A percentile compares a stretch with the other conserved stretches of the same genome.
Evolutionary conservation across 2,329 filamentous ascomycete species (phyloP).

Genomic region (Calonectria henricotiae): DNA sequence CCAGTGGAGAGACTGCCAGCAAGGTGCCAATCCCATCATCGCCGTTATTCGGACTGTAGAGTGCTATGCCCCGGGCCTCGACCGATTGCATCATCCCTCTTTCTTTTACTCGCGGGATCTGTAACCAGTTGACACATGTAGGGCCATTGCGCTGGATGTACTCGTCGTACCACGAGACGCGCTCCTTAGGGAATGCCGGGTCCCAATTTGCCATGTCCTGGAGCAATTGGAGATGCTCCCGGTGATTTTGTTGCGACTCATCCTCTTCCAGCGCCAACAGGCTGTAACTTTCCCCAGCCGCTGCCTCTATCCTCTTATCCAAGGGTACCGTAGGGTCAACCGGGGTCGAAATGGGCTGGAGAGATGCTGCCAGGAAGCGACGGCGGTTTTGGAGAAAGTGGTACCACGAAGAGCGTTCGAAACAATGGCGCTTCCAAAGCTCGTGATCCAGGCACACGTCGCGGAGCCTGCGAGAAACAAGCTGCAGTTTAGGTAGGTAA

Average conservation of each 20-base stretch:
- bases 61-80: slow-evolving; percentile 82
- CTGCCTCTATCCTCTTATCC: slow-evolving; percentile 33
- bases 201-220: slow-evolving; percentile 87
- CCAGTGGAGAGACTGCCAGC: slow-evolving; percentile 82
- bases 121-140: slow-evolving; percentile 83
- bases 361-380: slow-evolving; percentile 54
- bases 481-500: slow-evolving; percentile 76
- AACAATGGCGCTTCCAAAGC: slow-evolving; percentile 84
- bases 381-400: slow-evolving; percentile 69
- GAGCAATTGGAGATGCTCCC: slow-evolving; percentile 47
- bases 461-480: slow-evolving; percentile 78
- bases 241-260: slow-evolving; percentile 37
- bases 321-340: background rate
- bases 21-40: slow-evolving; percentile 63
- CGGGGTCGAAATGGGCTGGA: slow-evolving; percentile 21
- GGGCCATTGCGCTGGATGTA: slow-evolving; percentile 87
- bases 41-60: slow-evolving; percentile 72
- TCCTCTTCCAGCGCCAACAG: slow-evolving; percentile 49
- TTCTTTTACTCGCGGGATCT: slow-evolving; percentile 70
- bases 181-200: slow-evolving; percentile 80
- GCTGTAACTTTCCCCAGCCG: slow-evolving; percentile 26
- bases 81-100: slow-evolving; percentile 64
- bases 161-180: slow-evolving; percentile 88
- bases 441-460: slow-evolving; percentile 80
- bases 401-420: slow-evolving; percentile 79